These are phyloP conservation scores for Linum trigynum DNA, from an alignment of 345 rosid genomes.

Conservation along the genomic window DNA sequence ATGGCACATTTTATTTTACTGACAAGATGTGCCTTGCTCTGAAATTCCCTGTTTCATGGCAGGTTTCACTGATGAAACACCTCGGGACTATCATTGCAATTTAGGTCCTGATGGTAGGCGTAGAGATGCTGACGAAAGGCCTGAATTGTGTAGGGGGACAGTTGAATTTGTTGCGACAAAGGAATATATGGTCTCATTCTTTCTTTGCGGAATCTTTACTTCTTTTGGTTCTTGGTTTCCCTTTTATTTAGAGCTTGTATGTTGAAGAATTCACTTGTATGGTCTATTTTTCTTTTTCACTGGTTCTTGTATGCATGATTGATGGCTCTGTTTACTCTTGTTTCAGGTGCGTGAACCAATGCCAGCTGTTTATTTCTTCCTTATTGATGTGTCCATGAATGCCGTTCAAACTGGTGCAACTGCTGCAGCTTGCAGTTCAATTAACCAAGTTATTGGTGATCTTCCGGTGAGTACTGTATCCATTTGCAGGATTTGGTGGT, in stretches of 20 bases:
- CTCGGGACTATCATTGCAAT: constrained; percentile 80
- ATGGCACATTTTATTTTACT: constrained; percentile 2
- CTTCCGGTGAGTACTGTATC: constrained; percentile 64
- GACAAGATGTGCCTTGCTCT: neutral
- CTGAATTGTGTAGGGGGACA: constrained; percentile 88
- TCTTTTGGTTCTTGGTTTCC: neutral
- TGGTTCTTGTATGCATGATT: constrained; percentile 12
- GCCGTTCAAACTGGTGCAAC: constrained; percentile 93
- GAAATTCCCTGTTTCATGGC: constrained; percentile 10
- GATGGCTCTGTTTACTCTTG: constrained; percentile 8
- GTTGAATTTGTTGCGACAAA: constrained; percentile 89
- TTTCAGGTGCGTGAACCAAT: constrained; percentile 93
- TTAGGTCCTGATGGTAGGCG: constrained; percentile 90
- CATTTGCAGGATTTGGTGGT: constrained; percentile 4
- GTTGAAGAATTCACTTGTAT: neutral
- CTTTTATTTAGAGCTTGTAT: neutral
- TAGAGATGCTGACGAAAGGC: constrained; percentile 94
- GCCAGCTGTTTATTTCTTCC: constrained; percentile 94
- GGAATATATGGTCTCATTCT: constrained; percentile 75
- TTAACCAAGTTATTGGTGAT: constrained; percentile 82
- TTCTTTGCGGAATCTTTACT: neutral
- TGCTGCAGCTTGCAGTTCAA: constrained; percentile 95
- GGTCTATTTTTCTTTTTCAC: constrained; percentile 2
- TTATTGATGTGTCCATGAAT: constrained; percentile 91
- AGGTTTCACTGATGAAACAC: constrained; percentile 82